A percentile compares a stretch with the other conserved stretches of the same genome.
Evolutionary conservation across 768 basidiomycete species (phyloP).

Genomic region (Phylloporus arenicola): DNA sequence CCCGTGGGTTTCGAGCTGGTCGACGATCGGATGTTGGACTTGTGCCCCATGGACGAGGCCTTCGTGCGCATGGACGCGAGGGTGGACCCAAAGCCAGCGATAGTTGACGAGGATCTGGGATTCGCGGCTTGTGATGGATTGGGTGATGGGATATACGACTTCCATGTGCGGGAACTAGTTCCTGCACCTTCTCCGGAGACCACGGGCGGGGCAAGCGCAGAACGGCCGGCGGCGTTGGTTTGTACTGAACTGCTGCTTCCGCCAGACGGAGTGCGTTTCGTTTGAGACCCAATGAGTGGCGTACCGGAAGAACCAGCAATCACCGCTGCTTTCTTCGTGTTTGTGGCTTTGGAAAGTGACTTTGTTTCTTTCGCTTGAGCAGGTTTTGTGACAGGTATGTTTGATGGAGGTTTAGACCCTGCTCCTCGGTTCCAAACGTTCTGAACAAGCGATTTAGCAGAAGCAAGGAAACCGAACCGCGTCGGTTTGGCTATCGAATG

Average conservation of each 20-base stretch:
- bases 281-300: constrained; percentile 16
- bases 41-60: constrained; percentile 28
- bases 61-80: constrained; percentile 39
- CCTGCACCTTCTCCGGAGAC: constrained; percentile 5
- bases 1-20: constrained; percentile 5
- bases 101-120: constrained; percentile 9
- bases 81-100: constrained; percentile 15
- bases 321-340: constrained; percentile 19
- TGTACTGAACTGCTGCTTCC: constrained; percentile 7
- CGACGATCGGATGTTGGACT: constrained; percentile 14
- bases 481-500: constrained; percentile 36
- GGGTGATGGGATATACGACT: constrained; percentile 19
- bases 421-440: constrained; percentile 67
- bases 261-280: constrained; percentile 15
- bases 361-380: constrained; percentile 12
- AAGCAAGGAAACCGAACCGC: constrained; percentile 64
- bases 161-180: constrained; percentile 11
- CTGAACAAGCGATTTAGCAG: constrained; percentile 64
- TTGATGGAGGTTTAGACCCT: constrained; percentile 25
- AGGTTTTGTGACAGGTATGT: constrained; percentile 26
- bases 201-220: constrained; percentile 11
- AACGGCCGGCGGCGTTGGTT: constrained; percentile 3
- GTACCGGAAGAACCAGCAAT: constrained; percentile 20
- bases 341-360: constrained; percentile 3
- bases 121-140: constrained; percentile 9